Conservation (phyloP, 371 early-diverging fungal genomes). For the Mucor circinelloides region DNA sequence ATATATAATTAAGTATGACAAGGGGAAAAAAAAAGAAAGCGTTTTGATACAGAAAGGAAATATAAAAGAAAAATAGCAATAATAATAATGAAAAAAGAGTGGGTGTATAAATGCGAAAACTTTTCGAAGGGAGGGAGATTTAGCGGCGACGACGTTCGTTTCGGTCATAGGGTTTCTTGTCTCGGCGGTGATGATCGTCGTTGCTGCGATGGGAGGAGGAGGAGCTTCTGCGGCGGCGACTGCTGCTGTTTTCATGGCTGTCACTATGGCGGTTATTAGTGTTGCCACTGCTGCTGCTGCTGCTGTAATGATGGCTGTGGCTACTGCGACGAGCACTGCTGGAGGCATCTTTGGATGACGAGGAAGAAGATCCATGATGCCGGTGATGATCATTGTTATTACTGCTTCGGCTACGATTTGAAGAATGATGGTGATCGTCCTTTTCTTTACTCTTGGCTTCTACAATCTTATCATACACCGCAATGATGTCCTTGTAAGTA, state of each 20-base stretch:
- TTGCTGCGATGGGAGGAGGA: constrained; percentile 12
- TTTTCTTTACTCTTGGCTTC: constrained; percentile 1
- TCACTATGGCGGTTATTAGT: neutral
- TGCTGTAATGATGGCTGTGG: neutral
- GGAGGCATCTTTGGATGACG: neutral
- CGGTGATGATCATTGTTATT: neutral
- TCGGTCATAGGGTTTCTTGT: neutral
- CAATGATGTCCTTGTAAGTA: constrained; percentile 50
- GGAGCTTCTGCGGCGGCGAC: constrained; percentile 6
- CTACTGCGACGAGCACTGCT: constrained; percentile 5
- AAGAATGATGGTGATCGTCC: neutral
- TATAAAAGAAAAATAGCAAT: neutral
- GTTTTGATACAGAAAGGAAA: neutral
- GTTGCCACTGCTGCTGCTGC: neutral
- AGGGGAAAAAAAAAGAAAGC: neutral
- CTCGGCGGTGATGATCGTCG: constrained; percentile 12
- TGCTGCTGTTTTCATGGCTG: neutral
- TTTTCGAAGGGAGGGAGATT: neutral
- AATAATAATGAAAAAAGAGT: neutral
- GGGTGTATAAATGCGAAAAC: neutral
- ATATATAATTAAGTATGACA: neutral
- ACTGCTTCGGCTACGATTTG: neutral
- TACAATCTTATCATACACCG: constrained; percentile 55
- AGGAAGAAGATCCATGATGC: neutral
- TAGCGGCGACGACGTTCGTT: constrained; percentile 9